A percentile compares a stretch with the other conserved stretches of the same genome.
phyloP scores from a whole-genome alignment of 2,329 filamentous ascomycete genomes.

The Dactylella cylindrospora region DNA sequence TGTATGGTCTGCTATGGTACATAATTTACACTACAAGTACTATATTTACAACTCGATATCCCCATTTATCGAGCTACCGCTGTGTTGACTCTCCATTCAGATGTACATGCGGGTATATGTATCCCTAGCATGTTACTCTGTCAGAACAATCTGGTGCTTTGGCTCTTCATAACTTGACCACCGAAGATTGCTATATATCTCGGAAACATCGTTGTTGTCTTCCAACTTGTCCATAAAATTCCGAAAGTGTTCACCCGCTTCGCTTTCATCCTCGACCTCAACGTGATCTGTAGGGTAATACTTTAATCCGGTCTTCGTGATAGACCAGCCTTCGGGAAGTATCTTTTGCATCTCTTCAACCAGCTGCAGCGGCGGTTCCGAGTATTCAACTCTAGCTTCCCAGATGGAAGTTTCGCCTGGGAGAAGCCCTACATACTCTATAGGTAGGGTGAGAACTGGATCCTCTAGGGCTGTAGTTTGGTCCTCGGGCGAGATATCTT shows the following conservation, averaged over 20 bases:
- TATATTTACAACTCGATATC: too few species aligned
- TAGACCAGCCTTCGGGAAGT: slow-evolving; percentile 37
- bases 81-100: too few species aligned
- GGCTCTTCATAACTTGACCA: slow-evolving; percentile 39
- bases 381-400: slow-evolving; percentile 36
- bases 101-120: too few species aligned
- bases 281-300: slow-evolving; percentile 34
- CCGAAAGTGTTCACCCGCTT: slow-evolving; percentile 19
- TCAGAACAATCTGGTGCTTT: slow-evolving; percentile 23
- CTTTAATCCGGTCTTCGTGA: slow-evolving; percentile 36
- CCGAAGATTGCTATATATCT: slow-evolving; percentile 32
- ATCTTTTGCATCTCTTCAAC: slow-evolving; percentile 41
- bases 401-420: slow-evolving; percentile 33
- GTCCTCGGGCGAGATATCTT: slow-evolving; percentile 23
- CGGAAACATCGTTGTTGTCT: slow-evolving; percentile 31
- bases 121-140: too few species aligned
- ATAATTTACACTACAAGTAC: too few species aligned
- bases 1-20: too few species aligned
- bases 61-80: too few species aligned
- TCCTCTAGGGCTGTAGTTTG: slow-evolving; percentile 23
- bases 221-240: slow-evolving; percentile 34
- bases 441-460: slow-evolving; percentile 23
- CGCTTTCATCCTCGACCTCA: slow-evolving; percentile 29
- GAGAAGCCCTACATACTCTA: slow-evolving; percentile 29
- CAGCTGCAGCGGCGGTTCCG: slow-evolving; percentile 29